Base-by-base conservation (phyloP, 495 filamentous ascomycete species). In the Aspergillus avenaceus region DNA sequence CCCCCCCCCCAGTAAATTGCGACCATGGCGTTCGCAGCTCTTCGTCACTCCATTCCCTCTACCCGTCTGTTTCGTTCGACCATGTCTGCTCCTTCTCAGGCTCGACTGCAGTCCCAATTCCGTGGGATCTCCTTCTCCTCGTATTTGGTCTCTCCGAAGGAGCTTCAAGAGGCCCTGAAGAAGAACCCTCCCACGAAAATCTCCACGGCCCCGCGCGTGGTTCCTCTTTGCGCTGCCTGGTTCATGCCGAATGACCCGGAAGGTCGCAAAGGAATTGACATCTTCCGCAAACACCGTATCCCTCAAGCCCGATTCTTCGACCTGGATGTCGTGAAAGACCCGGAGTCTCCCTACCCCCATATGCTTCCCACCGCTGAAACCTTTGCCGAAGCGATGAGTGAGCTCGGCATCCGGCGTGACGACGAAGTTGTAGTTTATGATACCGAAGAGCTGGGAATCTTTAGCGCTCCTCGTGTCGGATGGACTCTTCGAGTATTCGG, bases 401-500 rank as follows among this genome's bases (percentile, higher is more conserved):
- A 83, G 34, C 70, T 98, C 14, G 93, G 93, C 4, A 93, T 98
- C 47, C 82, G 81, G 28, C 77, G 79, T 48, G 88, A 95, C 36
- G 93, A 98, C 58, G 86, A 83, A 9, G 78, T 98, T 1, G 92
- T 97, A 8, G 88, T 98, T 7, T 98, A 97, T 61, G 93, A 98
- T 65, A 84, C 84, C 6, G 78, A 83, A 34, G 88, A 97, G 65
- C 67, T 91, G 22, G 93, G 93, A 4, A 90, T 98, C 40, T 96
- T 98, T 73, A 90, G 85, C 54, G 93, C 92, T 0, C 95, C 93
- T 2, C 79, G 95, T 45, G 91, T 93, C 5, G 92, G 81, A 28
- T 98, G 93, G 93, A 97, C 91, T 8, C 71, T 98, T 48, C 80
- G 81, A 50, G 83, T 91, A 21, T 96, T 96, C 63, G 92, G 93